These are phyloP conservation scores for Filosporella fistucella DNA, from an alignment of 495 filamentous ascomycete species.

Conservation along the genomic window DNA sequence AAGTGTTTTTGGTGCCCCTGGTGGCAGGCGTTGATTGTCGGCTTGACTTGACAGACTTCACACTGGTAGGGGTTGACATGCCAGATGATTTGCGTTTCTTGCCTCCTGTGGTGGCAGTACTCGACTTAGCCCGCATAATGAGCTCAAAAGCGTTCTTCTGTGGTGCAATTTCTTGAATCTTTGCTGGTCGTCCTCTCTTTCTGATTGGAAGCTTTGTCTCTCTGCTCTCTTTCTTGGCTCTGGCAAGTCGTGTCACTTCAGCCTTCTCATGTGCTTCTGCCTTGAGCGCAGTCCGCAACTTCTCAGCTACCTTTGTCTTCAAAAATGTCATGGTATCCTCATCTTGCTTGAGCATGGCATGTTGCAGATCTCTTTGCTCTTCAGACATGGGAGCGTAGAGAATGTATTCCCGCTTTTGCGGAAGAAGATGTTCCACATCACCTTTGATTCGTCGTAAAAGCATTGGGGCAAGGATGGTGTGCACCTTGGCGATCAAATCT, in stretches of 20 bases:
- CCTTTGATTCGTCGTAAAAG: slow-evolving; percentile 85
- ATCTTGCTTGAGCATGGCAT: slow-evolving; percentile 73
- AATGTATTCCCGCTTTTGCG: slow-evolving; percentile 94
- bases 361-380: slow-evolving; percentile 87
- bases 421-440: slow-evolving; percentile 85
- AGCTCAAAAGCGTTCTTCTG: slow-evolving; percentile 22
- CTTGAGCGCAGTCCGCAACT: too few species aligned
- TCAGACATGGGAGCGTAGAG: slow-evolving; percentile 85
- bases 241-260: slow-evolving; percentile 18
- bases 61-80: slow-evolving; percentile 21
- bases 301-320: slow-evolving; percentile 78
- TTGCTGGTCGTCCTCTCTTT: slow-evolving; percentile 1
- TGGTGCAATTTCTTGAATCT: background rate
- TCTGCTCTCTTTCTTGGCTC: slow-evolving; percentile 16
- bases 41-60: slow-evolving; percentile 72
- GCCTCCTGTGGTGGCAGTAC: slow-evolving; percentile 20
- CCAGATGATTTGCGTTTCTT: slow-evolving; percentile 42
- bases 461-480: slow-evolving; percentile 88
- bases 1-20: slow-evolving; percentile 34
- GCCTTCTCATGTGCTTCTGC: too few species aligned
- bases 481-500: slow-evolving; percentile 81
- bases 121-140: slow-evolving; percentile 24
- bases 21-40: slow-evolving; percentile 64
- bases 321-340: slow-evolving; percentile 68
- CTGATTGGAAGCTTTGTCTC: slow-evolving; percentile 10